Base-by-base conservation (phyloP, 768 basidiomycete species). In the Hypsizygus marmoreus region DNA sequence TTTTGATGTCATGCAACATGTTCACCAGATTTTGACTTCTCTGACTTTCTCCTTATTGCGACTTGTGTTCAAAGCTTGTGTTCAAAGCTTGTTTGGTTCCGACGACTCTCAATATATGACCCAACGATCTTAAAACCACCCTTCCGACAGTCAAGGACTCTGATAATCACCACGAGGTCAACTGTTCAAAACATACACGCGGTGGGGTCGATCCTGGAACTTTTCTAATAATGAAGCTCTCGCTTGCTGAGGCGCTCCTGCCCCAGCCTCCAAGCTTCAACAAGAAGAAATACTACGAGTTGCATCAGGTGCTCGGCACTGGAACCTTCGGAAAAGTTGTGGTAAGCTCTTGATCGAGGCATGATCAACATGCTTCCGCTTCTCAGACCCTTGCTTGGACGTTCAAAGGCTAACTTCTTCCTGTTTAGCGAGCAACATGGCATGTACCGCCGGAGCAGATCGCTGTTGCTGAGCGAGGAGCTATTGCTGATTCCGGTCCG, bases 301-400 rank as follows among this genome's bases (percentile, higher is more conserved):
- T 88, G 1, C 81, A 87, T 47, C 76, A 85, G 22, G 73, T 82
- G 4, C 72, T 95, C 4, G 94, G 94, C 4, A 76, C 77, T 11
- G 94, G 94, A 3, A 84, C 91, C 0, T 97, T 95, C 67, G 94
- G 94, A 19, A 91, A 91, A 62, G 95, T 97, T 37, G 76, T 92
- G 64, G 87, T 90, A 58, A 43, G 61, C 61, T 29, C 13, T 30
- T 13, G 4, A n/a, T 29, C 45, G 34, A 40, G 26, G n/a, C n/a
- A n/a, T n/a, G n/a, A n/a, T n/a, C n/a, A n/a, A n/a, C 29, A 49
- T 50, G 39, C 47, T 23, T 13, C 16, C 10, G 31, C 16, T 24
- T 32, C 39, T 25, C 42, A 51, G 41, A 29, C 5, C 28, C 33
- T 38, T 42, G 28, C 30, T 45, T 35, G 39, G 43, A 35, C 24